A percentile compares a stretch with the other conserved stretches of the same genome.
phyloP scores from a whole-genome alignment of 495 filamentous ascomycete genomes.

The Filosporella fistucella region DNA sequence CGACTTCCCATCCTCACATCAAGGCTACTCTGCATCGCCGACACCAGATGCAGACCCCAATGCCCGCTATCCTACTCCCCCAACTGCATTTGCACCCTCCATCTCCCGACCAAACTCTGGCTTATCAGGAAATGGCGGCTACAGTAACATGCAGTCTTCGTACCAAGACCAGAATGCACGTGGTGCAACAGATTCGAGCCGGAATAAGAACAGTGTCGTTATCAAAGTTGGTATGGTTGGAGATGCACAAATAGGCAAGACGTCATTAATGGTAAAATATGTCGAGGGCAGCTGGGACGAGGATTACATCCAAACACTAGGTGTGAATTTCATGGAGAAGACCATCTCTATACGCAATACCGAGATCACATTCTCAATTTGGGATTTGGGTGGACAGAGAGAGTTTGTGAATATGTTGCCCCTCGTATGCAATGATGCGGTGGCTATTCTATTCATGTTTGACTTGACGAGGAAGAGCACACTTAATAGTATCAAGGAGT shows the following conservation, averaged over 20 bases:
- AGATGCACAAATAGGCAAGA: slow-evolving; percentile 98
- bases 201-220: slow-evolving; percentile 61
- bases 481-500: slow-evolving; percentile 97
- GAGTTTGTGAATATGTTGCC: slow-evolving; percentile 99
- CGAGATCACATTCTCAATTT: slow-evolving; percentile 99
- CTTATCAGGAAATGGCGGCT: slow-evolving; percentile 37
- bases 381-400: slow-evolving; percentile 95
- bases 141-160: slow-evolving; percentile 26
- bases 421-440: slow-evolving; percentile 96
- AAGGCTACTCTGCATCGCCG: slow-evolving; percentile 20
- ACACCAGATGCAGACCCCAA: slow-evolving; percentile 21
- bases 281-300: slow-evolving; percentile 99
- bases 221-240: slow-evolving; percentile 99
- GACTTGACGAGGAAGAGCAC: slow-evolving; percentile 97
- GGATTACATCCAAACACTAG: slow-evolving; percentile 97
- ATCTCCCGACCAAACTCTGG: slow-evolving; percentile 42
- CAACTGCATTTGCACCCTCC: slow-evolving; percentile 15
- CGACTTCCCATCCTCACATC: slow-evolving; percentile 18
- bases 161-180: slow-evolving; percentile 26
- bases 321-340: slow-evolving; percentile 99
- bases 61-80: slow-evolving; percentile 22
- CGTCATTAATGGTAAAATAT: slow-evolving; percentile 98
- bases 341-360: slow-evolving; percentile 99
- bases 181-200: slow-evolving; percentile 20
- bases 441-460: slow-evolving; percentile 99